Evolutionary conservation across 345 rosid genomes (phyloP).

Genomic region (Gossypium rotundifolium): DNA sequence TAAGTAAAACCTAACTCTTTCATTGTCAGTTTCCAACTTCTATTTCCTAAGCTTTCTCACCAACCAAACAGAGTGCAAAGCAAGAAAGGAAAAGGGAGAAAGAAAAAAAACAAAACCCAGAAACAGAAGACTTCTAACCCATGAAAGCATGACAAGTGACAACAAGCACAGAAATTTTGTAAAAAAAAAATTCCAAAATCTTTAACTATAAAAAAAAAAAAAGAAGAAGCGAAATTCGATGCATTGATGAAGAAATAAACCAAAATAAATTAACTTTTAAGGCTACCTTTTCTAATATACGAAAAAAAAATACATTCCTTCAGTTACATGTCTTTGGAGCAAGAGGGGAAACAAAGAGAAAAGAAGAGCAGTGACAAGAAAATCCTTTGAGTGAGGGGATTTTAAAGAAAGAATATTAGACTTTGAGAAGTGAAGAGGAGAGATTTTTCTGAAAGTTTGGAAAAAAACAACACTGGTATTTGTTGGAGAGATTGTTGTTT

Average conservation of each 20-base stretch:
- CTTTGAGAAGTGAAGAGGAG: not conserved
- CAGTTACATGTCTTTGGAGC: slow-evolving; percentile 14
- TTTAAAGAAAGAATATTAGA: slow-evolving; percentile 5
- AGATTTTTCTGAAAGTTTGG: not conserved
- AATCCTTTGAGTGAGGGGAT: slow-evolving; percentile 8
- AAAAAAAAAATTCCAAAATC: not conserved
- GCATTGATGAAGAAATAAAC: not conserved
- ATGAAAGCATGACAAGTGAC: not conserved
- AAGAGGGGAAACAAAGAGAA: not conserved
- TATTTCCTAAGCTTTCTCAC: slow-evolving; percentile 15
- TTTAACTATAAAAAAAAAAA: not conserved
- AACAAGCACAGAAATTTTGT: not conserved
- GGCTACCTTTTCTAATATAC: not conserved
- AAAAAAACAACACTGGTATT: not conserved
- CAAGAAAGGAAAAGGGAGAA: not conserved
- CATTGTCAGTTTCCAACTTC: not conserved
- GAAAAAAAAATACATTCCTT: not conserved
- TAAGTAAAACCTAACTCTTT: not conserved
- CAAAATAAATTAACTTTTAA: not conserved
- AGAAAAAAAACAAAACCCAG: not conserved
- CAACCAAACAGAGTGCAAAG: slow-evolving; percentile 16
- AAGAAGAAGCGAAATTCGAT: not conserved
- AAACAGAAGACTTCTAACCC: slow-evolving; percentile 4
- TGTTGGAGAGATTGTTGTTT: not conserved
- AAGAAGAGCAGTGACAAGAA: not conserved